Conservation (phyloP, 1,139 yeast species). For the Petasospora fabianii region DNA sequence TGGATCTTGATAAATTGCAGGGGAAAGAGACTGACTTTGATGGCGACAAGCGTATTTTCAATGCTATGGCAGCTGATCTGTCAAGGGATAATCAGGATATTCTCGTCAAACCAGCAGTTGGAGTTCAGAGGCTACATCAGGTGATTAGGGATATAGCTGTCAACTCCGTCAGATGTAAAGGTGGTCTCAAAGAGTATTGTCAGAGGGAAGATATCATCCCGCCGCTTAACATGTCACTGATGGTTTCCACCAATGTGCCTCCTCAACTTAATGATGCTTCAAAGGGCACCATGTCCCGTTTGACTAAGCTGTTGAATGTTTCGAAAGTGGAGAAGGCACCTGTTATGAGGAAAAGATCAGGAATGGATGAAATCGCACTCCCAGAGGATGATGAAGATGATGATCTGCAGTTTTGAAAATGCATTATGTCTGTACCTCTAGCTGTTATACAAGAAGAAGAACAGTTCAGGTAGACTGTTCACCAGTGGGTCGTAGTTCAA, state of each 20-base stretch:
- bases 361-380: slow-evolving; percentile 17
- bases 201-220: slow-evolving; percentile 16
- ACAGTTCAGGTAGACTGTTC: slow-evolving; percentile 12
- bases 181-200: slow-evolving; percentile 16
- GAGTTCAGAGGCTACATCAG: slow-evolving; percentile 15
- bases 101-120: slow-evolving; percentile 18
- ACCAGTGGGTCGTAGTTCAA: slow-evolving; percentile 6
- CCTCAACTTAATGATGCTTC: slow-evolving; percentile 15
- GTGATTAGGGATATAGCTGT: slow-evolving; percentile 17
- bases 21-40: slow-evolving; percentile 19
- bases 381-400: slow-evolving; percentile 15
- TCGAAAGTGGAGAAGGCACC: slow-evolving; percentile 19
- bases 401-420: slow-evolving; percentile 16
- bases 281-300: not conserved
- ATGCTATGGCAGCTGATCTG: slow-evolving; percentile 27
- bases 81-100: slow-evolving; percentile 15
- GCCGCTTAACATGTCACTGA: slow-evolving; percentile 14
- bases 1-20: slow-evolving; percentile 33
- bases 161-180: slow-evolving; percentile 6
- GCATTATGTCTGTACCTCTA: no score
- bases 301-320: slow-evolving; percentile 15
- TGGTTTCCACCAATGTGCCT: slow-evolving; percentile 17
- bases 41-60: slow-evolving; percentile 26
- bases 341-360: not conserved
- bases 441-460: slow-evolving; percentile 16